phyloP scores from a whole-genome alignment of 2,329 filamentous ascomycete species.

The Xylariomycetidae sp. region DNA sequence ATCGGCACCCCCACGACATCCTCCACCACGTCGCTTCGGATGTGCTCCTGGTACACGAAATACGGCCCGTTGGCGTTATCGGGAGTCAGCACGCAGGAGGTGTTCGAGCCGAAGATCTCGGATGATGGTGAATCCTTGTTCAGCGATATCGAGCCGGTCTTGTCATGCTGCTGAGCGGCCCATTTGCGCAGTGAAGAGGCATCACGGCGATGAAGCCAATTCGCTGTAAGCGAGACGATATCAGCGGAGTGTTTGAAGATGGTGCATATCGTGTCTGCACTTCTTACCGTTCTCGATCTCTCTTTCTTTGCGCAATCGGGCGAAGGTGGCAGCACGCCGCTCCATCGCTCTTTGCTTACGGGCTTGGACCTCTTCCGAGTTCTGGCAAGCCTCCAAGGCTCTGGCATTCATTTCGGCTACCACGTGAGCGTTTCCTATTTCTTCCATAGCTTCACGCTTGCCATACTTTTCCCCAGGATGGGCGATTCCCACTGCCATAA shows the following conservation, averaged over 20 bases:
- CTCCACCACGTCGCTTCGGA: slow-evolving; percentile 35
- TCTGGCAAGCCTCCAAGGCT: slow-evolving; percentile 33
- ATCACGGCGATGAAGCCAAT: slow-evolving; percentile 28
- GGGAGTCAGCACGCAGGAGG: slow-evolving; percentile 35
- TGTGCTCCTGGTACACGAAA: slow-evolving; percentile 36
- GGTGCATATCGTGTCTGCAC: background rate
- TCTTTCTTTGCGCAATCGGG: slow-evolving; percentile 30
- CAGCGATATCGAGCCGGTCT: slow-evolving; percentile 26
- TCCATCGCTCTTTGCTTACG: slow-evolving; percentile 32
- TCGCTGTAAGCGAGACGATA: slow-evolving; percentile 10
- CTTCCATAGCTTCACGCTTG: slow-evolving; percentile 19
- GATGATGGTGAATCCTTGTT: slow-evolving; percentile 24
- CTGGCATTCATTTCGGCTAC: slow-evolving; percentile 22
- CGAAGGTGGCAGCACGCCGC: slow-evolving; percentile 32
- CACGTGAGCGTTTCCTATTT: slow-evolving; percentile 21
- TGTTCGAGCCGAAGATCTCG: slow-evolving; percentile 35
- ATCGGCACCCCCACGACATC: slow-evolving; percentile 33
- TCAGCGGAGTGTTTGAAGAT: slow-evolving; percentile 1
- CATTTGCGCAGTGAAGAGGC: slow-evolving; percentile 31
- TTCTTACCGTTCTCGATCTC: slow-evolving; percentile 17
- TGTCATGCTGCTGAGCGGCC: slow-evolving; percentile 32
- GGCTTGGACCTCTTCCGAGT: slow-evolving; percentile 31
- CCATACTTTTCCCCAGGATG: slow-evolving; percentile 25
- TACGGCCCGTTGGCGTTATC: slow-evolving; percentile 38
- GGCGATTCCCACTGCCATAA: slow-evolving; percentile 15